These are phyloP conservation scores for Creolimax fragrantissima DNA, from an alignment of 78 protist genomes.

Conservation along the genomic window DNA sequence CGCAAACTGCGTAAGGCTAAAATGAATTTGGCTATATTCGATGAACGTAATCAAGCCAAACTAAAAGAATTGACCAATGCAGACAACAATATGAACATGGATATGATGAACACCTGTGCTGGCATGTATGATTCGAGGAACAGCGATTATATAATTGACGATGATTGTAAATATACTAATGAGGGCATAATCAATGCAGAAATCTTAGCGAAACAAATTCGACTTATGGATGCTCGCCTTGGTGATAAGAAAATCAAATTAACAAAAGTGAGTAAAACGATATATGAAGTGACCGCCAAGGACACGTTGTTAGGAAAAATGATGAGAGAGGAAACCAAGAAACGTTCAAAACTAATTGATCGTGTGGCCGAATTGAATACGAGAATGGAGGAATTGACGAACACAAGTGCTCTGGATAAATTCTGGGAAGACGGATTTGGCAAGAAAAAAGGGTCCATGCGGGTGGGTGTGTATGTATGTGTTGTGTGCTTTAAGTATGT, in stretches of 20 bases:
- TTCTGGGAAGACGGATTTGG: neutral
- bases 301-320: neutral
- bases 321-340: neutral
- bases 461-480: neutral
- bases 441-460: neutral
- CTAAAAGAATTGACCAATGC: no score
- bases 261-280: neutral
- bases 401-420: neutral
- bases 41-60: no score
- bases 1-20: no score
- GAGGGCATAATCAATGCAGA: no score
- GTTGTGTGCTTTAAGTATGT: no score
- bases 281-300: neutral
- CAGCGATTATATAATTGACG: no score
- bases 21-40: no score
- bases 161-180: no score
- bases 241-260: neutral
- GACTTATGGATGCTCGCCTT: neutral
- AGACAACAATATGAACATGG: no score
- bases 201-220: no score
- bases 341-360: neutral
- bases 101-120: no score
- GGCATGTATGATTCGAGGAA: no score
- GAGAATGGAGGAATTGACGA: neutral
- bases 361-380: neutral